These are phyloP conservation scores for Ceratocystiopsis brevicomis DNA, from an alignment of 2,329 filamentous ascomycete genomes.

Conservation along the genomic window DNA sequence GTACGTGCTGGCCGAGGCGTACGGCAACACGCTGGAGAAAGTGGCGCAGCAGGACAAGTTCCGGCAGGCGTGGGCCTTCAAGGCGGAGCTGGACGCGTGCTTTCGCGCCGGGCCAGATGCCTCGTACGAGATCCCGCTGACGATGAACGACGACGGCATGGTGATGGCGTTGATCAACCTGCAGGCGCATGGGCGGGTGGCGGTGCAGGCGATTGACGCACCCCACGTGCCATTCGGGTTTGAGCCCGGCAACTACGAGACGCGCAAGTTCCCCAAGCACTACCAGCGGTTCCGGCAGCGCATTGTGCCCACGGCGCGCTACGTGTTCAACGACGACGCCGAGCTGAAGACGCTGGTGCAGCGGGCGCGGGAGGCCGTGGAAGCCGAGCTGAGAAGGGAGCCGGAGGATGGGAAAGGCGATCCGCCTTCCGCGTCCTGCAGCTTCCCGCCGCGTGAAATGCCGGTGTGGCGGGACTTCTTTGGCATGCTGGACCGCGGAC, in stretches of 20 bases:
- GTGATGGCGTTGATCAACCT: slow-evolving; percentile 50
- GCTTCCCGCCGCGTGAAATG: slow-evolving; percentile 20
- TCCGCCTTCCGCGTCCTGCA: too few relatives aligned
- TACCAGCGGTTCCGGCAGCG: slow-evolving; percentile 46
- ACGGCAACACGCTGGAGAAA: slow-evolving; percentile 37
- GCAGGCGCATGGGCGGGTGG: slow-evolving; percentile 37
- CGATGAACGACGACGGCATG: slow-evolving; percentile 40
- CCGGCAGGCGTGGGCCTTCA: slow-evolving; percentile 38
- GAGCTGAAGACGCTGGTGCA: not conserved
- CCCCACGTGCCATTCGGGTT: slow-evolving; percentile 51
- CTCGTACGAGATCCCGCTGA: slow-evolving; percentile 29
- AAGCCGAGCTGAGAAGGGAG: not conserved
- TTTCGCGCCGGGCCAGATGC: slow-evolving; percentile 24
- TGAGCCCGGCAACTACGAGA: slow-evolving; percentile 51
- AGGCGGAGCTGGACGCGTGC: slow-evolving; percentile 35
- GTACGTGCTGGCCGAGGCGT: slow-evolving; percentile 42
- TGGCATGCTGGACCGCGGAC: slow-evolving; percentile 33
- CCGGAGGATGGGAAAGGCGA: slow-evolving; percentile 17
- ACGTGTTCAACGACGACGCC: slow-evolving; percentile 24
- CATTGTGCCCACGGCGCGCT: slow-evolving; percentile 36
- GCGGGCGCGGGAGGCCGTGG: too few relatives aligned
- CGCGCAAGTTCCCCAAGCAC: slow-evolving; percentile 45
- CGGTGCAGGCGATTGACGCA: slow-evolving; percentile 32
- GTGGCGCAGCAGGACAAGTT: slow-evolving; percentile 34
- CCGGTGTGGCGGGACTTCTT: slow-evolving; percentile 60